Evolutionary conservation across 2,329 filamentous ascomycete species (phyloP).

Genomic region (Pseudonectria buxi): DNA sequence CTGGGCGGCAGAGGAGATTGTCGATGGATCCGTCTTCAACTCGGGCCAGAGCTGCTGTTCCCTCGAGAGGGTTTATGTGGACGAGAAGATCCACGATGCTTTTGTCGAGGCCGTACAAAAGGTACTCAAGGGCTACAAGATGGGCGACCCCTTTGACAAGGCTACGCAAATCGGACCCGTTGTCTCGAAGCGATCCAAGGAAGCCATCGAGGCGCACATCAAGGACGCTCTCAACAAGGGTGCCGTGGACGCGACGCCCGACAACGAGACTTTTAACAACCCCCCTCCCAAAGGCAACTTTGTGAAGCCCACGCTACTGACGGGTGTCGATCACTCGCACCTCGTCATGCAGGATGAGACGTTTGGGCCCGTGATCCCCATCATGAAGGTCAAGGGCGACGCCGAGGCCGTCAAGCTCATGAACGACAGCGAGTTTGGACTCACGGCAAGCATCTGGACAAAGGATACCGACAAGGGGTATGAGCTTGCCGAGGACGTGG

Average conservation of each 20-base stretch:
- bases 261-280: slow-evolving; percentile 68
- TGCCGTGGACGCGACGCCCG: slow-evolving; percentile 76
- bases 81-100: slow-evolving; percentile 73
- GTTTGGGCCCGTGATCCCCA: slow-evolving; percentile 85
- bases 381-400: slow-evolving; percentile 79
- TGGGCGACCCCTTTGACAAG: slow-evolving; percentile 81
- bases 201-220: slow-evolving; percentile 71
- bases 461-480: slow-evolving; percentile 73
- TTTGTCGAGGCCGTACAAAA: slow-evolving; percentile 76
- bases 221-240: slow-evolving; percentile 77
- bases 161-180: slow-evolving; percentile 82
- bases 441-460: slow-evolving; percentile 97
- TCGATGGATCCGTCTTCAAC: slow-evolving; percentile 95
- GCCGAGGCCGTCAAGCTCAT: slow-evolving; percentile 76
- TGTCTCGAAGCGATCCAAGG: slow-evolving; percentile 71
- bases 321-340: slow-evolving; percentile 75
- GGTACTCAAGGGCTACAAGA: slow-evolving; percentile 72
- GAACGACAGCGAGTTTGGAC: slow-evolving; percentile 91
- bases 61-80: slow-evolving; percentile 85
- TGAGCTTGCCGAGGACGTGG: slow-evolving; percentile 70
- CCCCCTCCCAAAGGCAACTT: slow-evolving; percentile 78
- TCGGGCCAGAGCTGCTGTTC: slow-evolving; percentile 97
- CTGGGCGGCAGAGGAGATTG: slow-evolving; percentile 91
- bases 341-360: slow-evolving; percentile 88
- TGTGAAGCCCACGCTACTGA: slow-evolving; percentile 77